Base-by-base conservation (phyloP, 1,284 basidiomycete genomes). In the Cutaneotrichosporon daszewskae region DNA sequence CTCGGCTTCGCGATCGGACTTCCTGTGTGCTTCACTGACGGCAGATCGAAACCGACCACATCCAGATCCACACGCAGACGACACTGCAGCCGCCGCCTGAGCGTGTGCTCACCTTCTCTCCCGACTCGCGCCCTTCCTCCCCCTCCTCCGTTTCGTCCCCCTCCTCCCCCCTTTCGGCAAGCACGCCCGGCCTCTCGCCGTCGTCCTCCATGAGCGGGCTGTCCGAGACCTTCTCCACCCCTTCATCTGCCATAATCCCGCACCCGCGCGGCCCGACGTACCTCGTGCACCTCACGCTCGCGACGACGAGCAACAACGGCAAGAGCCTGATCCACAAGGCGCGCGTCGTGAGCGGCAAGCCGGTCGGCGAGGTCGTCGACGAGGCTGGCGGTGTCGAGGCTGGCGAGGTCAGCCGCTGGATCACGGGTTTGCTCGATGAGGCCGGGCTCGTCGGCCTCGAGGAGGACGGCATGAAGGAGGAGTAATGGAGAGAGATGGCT, bases 11-110 rank as follows among this genome's bases (percentile, higher is more conserved):
- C n/a, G n/a, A n/a, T n/a, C n/a, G n/a, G n/a, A n/a, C n/a, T n/a
- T n/a, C n/a, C n/a, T n/a, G n/a, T n/a, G n/a, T n/a, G n/a, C n/a
- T n/a, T 29, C 16, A 34, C 42, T 35, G 28, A 32, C 25, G 8
- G 4, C 44, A 71, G 68, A 71, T 71, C 37, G 68, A 71, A 40
- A 71, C 68, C 14, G 64, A 66, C 45, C 55, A 60, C 36, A 53
- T 69, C 25, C 62, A 65, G 42, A 58, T 66, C 43, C 47, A 62
- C 23, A 58, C 66, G 2, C 57, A 55, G 9, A 69, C 67, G 4
- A 48, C 59, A 3, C 59, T 69, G 17, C 34, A 40, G 12, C 47
- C 61, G 2, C 60, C 64, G 10, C 51, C 62, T 1, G 35, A 47
- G 10, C 57, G 59, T 1, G 37, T 45, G 11, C 37, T 64, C 40